Evolutionary conservation across 2,329 filamentous ascomycete species (phyloP).

Genomic region (Neocucurbitaria cava): DNA sequence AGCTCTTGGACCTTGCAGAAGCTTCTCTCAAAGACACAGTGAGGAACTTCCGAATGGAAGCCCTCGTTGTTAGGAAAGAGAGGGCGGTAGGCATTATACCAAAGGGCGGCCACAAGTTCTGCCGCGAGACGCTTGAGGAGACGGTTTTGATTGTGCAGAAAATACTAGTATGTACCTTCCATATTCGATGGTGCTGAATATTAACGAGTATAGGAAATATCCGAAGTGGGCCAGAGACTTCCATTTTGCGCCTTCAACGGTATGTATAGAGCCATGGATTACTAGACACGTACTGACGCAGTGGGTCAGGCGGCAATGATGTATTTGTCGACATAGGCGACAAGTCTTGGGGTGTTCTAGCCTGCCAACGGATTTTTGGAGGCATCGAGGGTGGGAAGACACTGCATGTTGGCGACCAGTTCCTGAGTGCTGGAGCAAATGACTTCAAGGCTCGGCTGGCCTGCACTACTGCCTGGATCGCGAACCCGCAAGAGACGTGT

Average conservation of each 20-base stretch:
- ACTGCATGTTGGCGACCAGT: constrained; percentile 94
- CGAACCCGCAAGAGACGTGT: constrained; percentile 89
- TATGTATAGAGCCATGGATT: constrained; percentile 25
- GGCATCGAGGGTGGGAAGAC: constrained; percentile 78
- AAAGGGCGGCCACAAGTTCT: constrained; percentile 70
- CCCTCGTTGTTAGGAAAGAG: constrained; percentile 84
- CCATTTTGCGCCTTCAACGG: constrained; percentile 98
- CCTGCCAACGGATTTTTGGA: constrained; percentile 90
- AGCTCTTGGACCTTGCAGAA: constrained; percentile 89
- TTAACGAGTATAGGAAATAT: constrained; percentile 66
- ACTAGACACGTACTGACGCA: constrained; percentile 19
- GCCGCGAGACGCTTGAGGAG: constrained; percentile 90
- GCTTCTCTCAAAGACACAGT: constrained; percentile 82
- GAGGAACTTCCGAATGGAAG: constrained; percentile 78
- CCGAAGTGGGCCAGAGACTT: constrained; percentile 69
- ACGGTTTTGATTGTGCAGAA: constrained; percentile 95
- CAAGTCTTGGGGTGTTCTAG: constrained; percentile 93
- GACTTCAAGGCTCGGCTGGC: constrained; percentile 96
- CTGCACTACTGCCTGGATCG: constrained; percentile 96
- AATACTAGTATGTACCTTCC: constrained; percentile 62
- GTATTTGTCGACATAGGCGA: constrained; percentile 99
- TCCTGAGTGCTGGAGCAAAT: constrained; percentile 86
- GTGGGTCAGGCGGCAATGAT: constrained; percentile 77
- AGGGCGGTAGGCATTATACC: constrained; percentile 65
- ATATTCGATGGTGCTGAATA: neutral